Evolutionary conservation across 768 basidiomycete species (phyloP), one percentile per base, ranked within the genome.

Genomic region (Naganishia antarctica): DNA sequence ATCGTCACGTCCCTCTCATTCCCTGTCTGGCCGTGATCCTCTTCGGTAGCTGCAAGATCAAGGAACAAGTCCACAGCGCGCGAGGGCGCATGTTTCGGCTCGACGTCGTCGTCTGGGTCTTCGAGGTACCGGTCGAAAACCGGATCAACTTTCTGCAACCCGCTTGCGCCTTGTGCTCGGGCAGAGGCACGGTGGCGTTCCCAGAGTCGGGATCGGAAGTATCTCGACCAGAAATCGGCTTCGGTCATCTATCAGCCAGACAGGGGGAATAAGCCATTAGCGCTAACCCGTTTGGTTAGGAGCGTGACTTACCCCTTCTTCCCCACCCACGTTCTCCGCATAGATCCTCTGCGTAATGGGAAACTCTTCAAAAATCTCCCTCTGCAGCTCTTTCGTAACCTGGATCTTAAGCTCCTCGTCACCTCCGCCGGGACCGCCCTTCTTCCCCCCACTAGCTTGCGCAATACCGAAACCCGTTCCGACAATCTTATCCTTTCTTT

Each of bases 61-160:
- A 99, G 82, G 70, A 90, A 88, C 29, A 87, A 79, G 67, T 90
- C 87, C 0, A 90, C 85, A 4, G 81, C 78, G 37, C 85, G 85
- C n/a, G 82, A 81, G 29, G 85, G 82, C 59, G 83, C 81, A 15
- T 85, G 82, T 64, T 86, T 83, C 18, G 92, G 92, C 72, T 91
- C 89, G 64, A 91, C 71, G 61, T 85, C 91, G 74, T 97, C 91
- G 71, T 99, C 96, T 37, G 92, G 91, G 71, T 86, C 88, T 76
- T 93, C 91, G n/a, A 99, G 79, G 76, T 98, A 99, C 70, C 87
- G 85, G 81, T 98, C 94, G 69, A 99, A 90, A 61, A 98, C 92
- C 0, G 88, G 83, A 73, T 99, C 96, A 53, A 61, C 61, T 49
- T 68, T 66, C 18, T 62, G 64, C 0, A 64, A 47, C 89, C 89